A percentile compares a stretch with the other conserved stretches of the same genome.
These are phyloP conservation scores for Starmera stellimalicola DNA, from an alignment of 1,139 yeast species.

Conservation along the genomic window DNA sequence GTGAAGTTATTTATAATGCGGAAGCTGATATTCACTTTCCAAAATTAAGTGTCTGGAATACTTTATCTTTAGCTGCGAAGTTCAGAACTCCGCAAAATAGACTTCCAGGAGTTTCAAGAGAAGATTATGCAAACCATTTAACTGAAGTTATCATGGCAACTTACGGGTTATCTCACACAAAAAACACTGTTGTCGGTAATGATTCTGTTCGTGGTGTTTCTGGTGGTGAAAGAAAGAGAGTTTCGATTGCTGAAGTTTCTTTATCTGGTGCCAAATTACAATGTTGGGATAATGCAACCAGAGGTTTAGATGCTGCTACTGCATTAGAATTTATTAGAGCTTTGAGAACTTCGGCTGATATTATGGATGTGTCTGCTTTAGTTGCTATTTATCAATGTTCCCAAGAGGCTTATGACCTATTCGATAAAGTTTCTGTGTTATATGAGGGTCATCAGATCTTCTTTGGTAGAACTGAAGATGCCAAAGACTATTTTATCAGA, in stretches of 20 bases:
- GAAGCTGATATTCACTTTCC: constrained; percentile 46
- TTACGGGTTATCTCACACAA: constrained; percentile 52
- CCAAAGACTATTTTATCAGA: constrained; percentile 32
- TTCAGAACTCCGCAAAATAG: constrained; percentile 30
- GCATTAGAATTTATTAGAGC: constrained; percentile 38
- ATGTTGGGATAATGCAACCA: constrained; percentile 55
- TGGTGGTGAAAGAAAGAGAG: constrained; percentile 80
- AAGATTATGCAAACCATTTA: constrained; percentile 40
- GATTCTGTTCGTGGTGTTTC: constrained; percentile 69
- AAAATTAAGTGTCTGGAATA: constrained; percentile 40
- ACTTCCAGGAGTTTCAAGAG: constrained; percentile 27
- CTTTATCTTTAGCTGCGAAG: constrained; percentile 29
- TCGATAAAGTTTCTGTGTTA: constrained; percentile 33
- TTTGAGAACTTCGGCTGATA: constrained; percentile 29
- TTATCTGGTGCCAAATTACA: constrained; percentile 38
- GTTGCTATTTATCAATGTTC: constrained; percentile 37
- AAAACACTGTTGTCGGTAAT: constrained; percentile 59
- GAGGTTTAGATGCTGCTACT: constrained; percentile 52
- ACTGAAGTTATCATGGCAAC: constrained; percentile 37
- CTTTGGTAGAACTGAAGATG: constrained; percentile 30
- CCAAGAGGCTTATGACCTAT: constrained; percentile 35
- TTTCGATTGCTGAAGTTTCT: constrained; percentile 55
- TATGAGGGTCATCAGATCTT: constrained; percentile 35
- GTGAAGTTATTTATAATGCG: constrained; percentile 42
- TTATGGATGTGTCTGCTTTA: constrained; percentile 29